phyloP scores from a whole-genome alignment of 2,329 filamentous ascomycete genomes.

The Phialemoniopsis sp. region DNA sequence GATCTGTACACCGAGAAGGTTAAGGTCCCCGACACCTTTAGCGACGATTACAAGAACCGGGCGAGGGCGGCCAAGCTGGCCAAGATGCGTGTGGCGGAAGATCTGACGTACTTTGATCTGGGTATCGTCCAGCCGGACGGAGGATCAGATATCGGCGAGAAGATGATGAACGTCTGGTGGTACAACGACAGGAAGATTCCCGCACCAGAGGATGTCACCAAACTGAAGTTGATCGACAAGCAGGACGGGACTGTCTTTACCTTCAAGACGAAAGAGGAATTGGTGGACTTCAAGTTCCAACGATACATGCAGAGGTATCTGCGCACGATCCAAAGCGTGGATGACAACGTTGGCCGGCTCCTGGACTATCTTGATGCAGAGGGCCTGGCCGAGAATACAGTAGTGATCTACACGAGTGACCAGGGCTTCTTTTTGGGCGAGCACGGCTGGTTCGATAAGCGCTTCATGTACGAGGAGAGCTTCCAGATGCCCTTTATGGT shows the following conservation, averaged over 20 bases:
- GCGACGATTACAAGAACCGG: constrained; percentile 49
- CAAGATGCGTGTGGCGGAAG: constrained; percentile 47
- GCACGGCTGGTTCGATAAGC: constrained; percentile 55
- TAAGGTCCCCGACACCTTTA: constrained; percentile 44
- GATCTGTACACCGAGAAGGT: constrained; percentile 41
- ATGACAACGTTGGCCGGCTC: constrained; percentile 46
- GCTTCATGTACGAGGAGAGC: constrained; percentile 53
- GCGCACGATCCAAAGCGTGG: constrained; percentile 45
- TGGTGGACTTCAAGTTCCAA: constrained; percentile 51
- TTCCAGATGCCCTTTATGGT: constrained; percentile 54
- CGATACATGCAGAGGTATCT: constrained; percentile 53
- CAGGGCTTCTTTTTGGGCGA: constrained; percentile 54
- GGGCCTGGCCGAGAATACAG: constrained; percentile 36
- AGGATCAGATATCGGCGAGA: constrained; percentile 29
- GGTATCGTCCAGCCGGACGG: constrained; percentile 48
- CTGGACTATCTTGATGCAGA: constrained; percentile 39
- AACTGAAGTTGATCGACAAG: constrained; percentile 34
- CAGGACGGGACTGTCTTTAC: constrained; percentile 40
- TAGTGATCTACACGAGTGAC: constrained; percentile 50
- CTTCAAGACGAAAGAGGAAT: constrained; percentile 32
- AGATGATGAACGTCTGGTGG: constrained; percentile 16
- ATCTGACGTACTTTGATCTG: constrained; percentile 46
- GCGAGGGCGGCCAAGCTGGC: constrained; percentile 42
- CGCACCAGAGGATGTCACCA: constrained; percentile 23
- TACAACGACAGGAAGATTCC: constrained; percentile 32